Conservation (phyloP, 257 asterid species). For the Salvia miltiorrhiza region DNA sequence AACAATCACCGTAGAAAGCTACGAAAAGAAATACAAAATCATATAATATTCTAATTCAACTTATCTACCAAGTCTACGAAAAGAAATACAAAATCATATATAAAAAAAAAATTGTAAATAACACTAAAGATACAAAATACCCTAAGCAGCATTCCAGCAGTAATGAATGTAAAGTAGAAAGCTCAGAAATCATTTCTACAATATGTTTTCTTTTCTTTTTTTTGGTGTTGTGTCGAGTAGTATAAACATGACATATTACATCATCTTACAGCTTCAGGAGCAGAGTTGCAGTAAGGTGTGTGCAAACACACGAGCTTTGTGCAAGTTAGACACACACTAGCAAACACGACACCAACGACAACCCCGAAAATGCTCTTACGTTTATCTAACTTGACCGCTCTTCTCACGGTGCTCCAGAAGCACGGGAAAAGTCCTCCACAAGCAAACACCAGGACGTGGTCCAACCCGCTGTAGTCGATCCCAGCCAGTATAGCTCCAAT, state of each 20-base stretch:
- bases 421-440: slow-evolving; percentile 94
- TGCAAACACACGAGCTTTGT: slow-evolving; percentile 95
- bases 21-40: no score
- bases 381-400: slow-evolving; percentile 68
- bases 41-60: no score
- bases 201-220: background rate
- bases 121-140: background rate
- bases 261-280: slow-evolving; percentile 98
- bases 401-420: slow-evolving; percentile 57
- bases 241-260: background rate
- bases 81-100: background rate
- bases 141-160: background rate
- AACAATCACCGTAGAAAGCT: no score
- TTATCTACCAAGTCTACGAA: background rate
- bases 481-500: slow-evolving; percentile 86
- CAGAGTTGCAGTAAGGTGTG: slow-evolving; percentile 96
- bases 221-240: background rate
- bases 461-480: slow-evolving; percentile 86
- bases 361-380: slow-evolving; percentile 65
- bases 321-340: slow-evolving; percentile 62
- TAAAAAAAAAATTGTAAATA: background rate
- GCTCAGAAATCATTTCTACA: background rate
- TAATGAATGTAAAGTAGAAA: background rate
- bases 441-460: slow-evolving; percentile 80
- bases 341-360: slow-evolving; percentile 49